Conservation (phyloP, 2,329 filamentous ascomycete genomes). For the Ophiocordyceps unilateralis region DNA sequence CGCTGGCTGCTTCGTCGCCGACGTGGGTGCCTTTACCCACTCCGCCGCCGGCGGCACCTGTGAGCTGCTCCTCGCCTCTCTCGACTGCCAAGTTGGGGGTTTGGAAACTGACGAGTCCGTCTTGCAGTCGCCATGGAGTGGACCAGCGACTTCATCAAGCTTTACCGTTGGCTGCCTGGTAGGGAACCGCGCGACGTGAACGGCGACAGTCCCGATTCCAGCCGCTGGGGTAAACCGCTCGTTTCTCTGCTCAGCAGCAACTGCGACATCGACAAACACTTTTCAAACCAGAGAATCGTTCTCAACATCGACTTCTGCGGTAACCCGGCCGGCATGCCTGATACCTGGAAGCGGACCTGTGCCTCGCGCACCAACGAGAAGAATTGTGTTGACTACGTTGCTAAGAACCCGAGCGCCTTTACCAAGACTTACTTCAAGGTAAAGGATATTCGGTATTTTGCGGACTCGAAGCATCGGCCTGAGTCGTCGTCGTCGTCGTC, state of each 20-base stretch:
- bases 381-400: constrained; percentile 15
- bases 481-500: neutral
- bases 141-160: constrained; percentile 21
- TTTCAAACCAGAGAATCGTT: constrained; percentile 53
- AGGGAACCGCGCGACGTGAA: constrained; percentile 16
- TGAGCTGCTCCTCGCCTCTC: constrained; percentile 24
- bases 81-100: constrained; percentile 2
- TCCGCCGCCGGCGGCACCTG: constrained; percentile 20
- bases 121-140: constrained; percentile 22
- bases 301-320: constrained; percentile 64
- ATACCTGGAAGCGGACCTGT: constrained; percentile 8
- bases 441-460: constrained; percentile 20
- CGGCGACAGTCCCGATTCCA: constrained; percentile 37
- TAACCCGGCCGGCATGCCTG: constrained; percentile 37
- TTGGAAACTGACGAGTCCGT: too few species aligned
- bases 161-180: constrained; percentile 21
- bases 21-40: constrained; percentile 12
- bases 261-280: constrained; percentile 48
- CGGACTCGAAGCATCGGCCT: constrained; percentile 1
- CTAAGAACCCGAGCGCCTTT: constrained; percentile 17
- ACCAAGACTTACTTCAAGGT: constrained; percentile 27
- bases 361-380: constrained; percentile 10
- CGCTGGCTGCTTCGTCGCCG: constrained; percentile 23
- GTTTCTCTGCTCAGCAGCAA: constrained; percentile 37
- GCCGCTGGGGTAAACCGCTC: constrained; percentile 45